Evolutionary conservation across 2,329 filamentous ascomycete species (phyloP).

Genomic region (Fusarium sacchari): DNA sequence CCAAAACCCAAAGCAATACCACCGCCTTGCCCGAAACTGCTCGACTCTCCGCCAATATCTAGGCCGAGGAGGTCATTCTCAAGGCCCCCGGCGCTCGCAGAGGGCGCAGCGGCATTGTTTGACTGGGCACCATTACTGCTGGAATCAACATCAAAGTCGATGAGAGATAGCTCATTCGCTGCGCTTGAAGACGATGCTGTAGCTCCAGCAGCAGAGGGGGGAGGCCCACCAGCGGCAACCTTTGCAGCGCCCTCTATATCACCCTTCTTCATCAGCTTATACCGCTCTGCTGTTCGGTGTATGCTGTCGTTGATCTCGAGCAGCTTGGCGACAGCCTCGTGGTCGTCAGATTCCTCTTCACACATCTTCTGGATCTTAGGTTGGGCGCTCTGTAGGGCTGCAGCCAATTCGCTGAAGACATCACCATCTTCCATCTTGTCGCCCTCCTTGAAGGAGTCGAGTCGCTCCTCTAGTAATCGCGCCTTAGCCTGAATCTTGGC

Average conservation of each 20-base stretch:
- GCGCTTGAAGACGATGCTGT: conserved; percentile 58
- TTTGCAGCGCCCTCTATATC: conserved; percentile 85
- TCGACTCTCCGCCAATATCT: conserved; percentile 74
- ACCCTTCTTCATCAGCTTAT: conserved; percentile 95
- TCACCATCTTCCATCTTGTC: conserved; percentile 78
- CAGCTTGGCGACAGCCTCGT: conserved; percentile 93
- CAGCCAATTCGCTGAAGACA: conserved; percentile 84
- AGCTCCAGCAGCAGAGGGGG: conserved; percentile 66
- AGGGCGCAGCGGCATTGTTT: conserved; percentile 34
- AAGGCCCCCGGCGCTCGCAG: conserved; percentile 70
- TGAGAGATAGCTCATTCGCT: conserved; percentile 84
- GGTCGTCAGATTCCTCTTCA: conserved; percentile 96
- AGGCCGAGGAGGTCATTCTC: conserved; percentile 93
- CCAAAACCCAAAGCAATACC: conserved; percentile 86
- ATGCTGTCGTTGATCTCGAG: conserved; percentile 99
- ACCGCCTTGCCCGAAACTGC: conserved; percentile 76
- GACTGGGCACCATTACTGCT: conserved; percentile 54
- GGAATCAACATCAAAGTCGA: conserved; percentile 82
- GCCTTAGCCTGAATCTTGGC: conserved; percentile 96
- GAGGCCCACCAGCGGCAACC: conserved; percentile 80
- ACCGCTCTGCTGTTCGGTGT: conserved; percentile 93
- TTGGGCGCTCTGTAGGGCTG: conserved; percentile 89
- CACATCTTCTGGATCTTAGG: conserved; percentile 99
- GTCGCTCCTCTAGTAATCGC: conserved; percentile 87
- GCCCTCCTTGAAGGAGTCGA: conserved; percentile 83